Percentiles rank a stretch among this genome's conserved stretches.
Conservation (phyloP, 179 eudicot species). For the Drosera spatulata region DNA sequence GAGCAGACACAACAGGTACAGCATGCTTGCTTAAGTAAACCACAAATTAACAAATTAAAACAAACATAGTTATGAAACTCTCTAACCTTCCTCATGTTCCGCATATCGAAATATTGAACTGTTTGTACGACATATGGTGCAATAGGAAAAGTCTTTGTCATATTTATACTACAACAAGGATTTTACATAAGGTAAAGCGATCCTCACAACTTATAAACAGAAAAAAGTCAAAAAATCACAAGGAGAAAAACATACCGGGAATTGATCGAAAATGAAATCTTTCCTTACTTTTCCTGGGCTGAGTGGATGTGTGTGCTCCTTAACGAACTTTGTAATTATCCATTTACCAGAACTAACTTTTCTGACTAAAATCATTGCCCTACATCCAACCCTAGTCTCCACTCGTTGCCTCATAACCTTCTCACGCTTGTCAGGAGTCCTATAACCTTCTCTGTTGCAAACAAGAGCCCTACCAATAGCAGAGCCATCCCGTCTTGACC, state of each 20-base stretch:
- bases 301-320: slow-evolving; percentile 78
- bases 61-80: no score
- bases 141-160: no score
- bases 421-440: slow-evolving; percentile 69
- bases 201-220: background rate
- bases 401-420: slow-evolving; percentile 70
- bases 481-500: slow-evolving; percentile 85
- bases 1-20: no score
- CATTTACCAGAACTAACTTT: slow-evolving; percentile 77
- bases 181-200: no score
- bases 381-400: slow-evolving; percentile 87
- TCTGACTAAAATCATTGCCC: slow-evolving; percentile 82
- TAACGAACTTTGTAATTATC: slow-evolving; percentile 70
- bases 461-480: slow-evolving; percentile 86
- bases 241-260: slow-evolving; percentile 37
- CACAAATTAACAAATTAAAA: no score
- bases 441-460: slow-evolving; percentile 83
- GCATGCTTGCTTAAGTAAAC: no score
- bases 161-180: no score
- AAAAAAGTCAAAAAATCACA: background rate
- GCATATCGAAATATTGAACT: no score
- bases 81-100: no score
- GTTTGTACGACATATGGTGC: no score
- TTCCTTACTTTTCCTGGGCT: slow-evolving; percentile 77
- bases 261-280: slow-evolving; percentile 33